Percentiles rank a stretch among this genome's conserved stretches.
phyloP scores from a whole-genome alignment of 768 basidiomycete genomes.

The Lentinula sp. region DNA sequence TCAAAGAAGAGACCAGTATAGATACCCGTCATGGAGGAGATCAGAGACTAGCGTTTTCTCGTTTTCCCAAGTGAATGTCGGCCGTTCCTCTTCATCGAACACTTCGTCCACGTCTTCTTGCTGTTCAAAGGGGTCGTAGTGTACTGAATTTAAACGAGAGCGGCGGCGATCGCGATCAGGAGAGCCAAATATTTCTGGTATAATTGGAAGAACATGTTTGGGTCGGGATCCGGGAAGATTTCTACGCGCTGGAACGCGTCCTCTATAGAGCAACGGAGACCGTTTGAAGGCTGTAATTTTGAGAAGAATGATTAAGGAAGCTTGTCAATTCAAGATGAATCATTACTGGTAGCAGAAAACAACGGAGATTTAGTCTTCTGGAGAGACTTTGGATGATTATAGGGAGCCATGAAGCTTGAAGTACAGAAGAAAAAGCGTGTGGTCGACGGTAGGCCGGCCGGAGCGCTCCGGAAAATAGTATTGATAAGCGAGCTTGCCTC shows the following conservation, averaged over 20 bases:
- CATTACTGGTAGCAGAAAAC: neutral
- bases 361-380: neutral
- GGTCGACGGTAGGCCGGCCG: neutral
- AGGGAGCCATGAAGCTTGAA: neutral
- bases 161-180: neutral
- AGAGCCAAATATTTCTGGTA: neutral
- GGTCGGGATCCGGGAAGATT: neutral
- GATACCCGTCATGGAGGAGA: slow-evolving; percentile 38
- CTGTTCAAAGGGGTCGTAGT: neutral
- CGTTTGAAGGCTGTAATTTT: slow-evolving; percentile 1
- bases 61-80: slow-evolving; percentile 42
- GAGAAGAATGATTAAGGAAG: neutral
- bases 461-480: neutral
- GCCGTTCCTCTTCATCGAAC: slow-evolving; percentile 10
- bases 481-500: neutral
- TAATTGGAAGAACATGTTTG: neutral
- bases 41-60: slow-evolving; percentile 47
- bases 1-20: neutral
- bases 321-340: neutral
- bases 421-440: neutral
- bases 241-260: neutral
- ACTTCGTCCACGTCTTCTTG: slow-evolving; percentile 19
- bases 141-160: neutral
- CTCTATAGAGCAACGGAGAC: neutral
- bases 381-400: neutral